Evolutionary conservation across 1,139 yeast genomes (phyloP).

Genomic region (Pneumocystis canis): DNA sequence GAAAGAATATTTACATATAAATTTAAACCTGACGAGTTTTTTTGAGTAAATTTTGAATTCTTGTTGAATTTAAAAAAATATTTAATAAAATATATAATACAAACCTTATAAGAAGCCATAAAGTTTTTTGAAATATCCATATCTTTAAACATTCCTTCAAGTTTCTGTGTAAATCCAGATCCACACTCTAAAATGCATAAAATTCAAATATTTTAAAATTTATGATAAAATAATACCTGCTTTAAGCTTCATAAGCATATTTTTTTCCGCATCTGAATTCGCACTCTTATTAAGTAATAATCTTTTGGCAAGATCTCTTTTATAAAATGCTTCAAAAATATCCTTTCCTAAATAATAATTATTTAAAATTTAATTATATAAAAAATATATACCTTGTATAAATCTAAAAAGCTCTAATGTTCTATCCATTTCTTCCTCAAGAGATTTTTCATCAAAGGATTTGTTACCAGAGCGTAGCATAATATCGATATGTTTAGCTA

Average conservation of each 20-base stretch:
- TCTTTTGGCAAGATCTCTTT: slow-evolving; percentile 27
- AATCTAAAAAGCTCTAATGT: slow-evolving; percentile 22
- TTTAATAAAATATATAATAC: background rate
- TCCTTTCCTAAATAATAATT: slow-evolving; percentile 23
- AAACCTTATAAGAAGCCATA: slow-evolving; percentile 16
- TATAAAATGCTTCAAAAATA: slow-evolving; percentile 24
- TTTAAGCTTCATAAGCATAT: slow-evolving; percentile 20
- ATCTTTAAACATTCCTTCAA: slow-evolving; percentile 28
- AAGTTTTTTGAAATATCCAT: slow-evolving; percentile 19
- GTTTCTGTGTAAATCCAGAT: slow-evolving; percentile 20
- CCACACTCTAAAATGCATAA: slow-evolving; percentile 22
- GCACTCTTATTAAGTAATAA: slow-evolving; percentile 23
- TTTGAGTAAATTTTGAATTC: slow-evolving; percentile 13
- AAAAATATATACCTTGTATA: slow-evolving; percentile 11
- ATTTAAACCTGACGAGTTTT: slow-evolving; percentile 12
- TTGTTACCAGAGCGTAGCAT: slow-evolving; percentile 20
- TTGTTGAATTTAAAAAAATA: background rate
- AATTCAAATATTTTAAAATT: background rate
- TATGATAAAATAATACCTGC: slow-evolving; percentile 6
- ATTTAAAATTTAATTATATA: background rate
- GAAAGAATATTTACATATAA: slow-evolving; percentile 23
- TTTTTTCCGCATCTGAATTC: slow-evolving; percentile 21
- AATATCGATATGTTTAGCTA: slow-evolving; percentile 28
- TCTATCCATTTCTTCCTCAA: slow-evolving; percentile 16
- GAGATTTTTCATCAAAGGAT: slow-evolving; percentile 16